Evolutionary conservation across 106 monocot genomes (phyloP).

Genomic region (Iris macrosiphon): DNA sequence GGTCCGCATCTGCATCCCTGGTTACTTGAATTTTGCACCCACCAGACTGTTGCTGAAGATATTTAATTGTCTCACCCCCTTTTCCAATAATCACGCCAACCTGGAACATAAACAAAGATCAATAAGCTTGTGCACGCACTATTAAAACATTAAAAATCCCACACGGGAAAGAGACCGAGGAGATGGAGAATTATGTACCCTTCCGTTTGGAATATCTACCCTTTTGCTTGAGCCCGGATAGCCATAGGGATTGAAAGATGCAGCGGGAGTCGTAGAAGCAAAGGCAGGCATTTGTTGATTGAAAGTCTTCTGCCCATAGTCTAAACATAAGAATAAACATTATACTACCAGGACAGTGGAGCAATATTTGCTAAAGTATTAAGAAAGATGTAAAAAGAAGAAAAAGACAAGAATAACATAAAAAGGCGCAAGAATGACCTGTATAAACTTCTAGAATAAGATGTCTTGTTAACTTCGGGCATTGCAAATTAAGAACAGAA

Average conservation of each 20-base stretch:
- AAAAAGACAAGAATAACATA: no score
- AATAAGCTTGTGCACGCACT: neutral
- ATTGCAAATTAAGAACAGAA: no score
- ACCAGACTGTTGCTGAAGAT: constrained; percentile 68
- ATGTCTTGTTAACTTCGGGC: no score
- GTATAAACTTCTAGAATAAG: no score
- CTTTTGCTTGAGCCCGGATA: constrained; percentile 36
- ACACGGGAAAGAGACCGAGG: neutral
- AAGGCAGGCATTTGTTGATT: no score
- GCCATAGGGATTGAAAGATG: constrained; percentile 14
- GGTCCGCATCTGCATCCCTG: constrained; percentile 60
- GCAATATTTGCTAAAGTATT: no score
- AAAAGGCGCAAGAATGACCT: no score
- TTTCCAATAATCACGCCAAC: constrained; percentile 89
- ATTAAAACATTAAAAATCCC: neutral
- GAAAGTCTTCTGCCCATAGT: no score
- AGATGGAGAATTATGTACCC: constrained; percentile 18
- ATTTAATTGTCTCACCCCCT: constrained; percentile 76
- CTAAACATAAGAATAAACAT: no score
- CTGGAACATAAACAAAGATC: constrained; percentile 11
- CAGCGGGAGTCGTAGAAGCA: no score
- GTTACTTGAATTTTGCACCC: constrained; percentile 81
- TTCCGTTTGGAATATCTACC: constrained; percentile 56
- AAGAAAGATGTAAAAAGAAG: no score
- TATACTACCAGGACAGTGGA: no score